Evolutionary conservation across 73 alveolate genomes (phyloP).

Genomic region (Paraurostyla sp.): DNA sequence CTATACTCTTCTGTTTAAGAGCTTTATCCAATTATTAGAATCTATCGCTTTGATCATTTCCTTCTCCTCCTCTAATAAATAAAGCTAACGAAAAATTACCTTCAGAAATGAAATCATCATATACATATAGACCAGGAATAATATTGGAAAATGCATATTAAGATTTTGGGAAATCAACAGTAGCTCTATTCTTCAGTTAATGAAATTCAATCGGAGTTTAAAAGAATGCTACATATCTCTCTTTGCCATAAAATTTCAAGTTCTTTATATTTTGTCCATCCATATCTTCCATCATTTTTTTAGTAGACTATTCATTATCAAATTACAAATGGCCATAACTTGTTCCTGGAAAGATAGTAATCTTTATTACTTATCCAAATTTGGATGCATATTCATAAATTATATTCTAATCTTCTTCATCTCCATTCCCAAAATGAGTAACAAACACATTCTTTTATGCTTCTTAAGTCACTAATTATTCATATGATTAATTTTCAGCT

Average conservation of each 20-base stretch:
- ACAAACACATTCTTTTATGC: conserved; percentile 50
- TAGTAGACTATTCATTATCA: conserved; percentile 5
- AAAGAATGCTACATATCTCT: conserved; percentile 5
- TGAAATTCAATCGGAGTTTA: conserved; percentile 4
- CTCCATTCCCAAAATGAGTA: conserved; percentile 77
- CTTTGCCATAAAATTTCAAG: conserved; percentile 26
- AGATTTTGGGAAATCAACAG: conserved; percentile 57
- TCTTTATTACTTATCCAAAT: conserved; percentile 30
- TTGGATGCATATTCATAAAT: conserved; percentile 25
- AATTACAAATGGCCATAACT: conserved; percentile 69
- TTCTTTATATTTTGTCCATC: conserved; percentile 17
- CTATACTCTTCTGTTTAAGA: conserved; percentile 84
- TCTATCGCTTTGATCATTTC: conserved; percentile 73
- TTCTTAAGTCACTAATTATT: conserved; percentile 20
- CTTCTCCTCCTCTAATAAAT: conserved; percentile 76
- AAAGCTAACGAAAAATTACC: not conserved
- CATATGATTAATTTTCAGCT: conserved; percentile 68
- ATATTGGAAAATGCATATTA: conserved; percentile 9
- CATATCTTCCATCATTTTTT: conserved; percentile 4
- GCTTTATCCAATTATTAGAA: conserved; percentile 71
- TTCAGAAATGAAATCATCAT: conserved; percentile 82
- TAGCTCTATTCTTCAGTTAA: conserved; percentile 29
- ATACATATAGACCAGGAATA: conserved; percentile 81
- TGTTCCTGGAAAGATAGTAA: conserved; percentile 73
- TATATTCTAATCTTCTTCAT: conserved; percentile 69